Evolutionary conservation across 2,329 filamentous ascomycete genomes (phyloP).

Genomic region (Fusarium musae): DNA sequence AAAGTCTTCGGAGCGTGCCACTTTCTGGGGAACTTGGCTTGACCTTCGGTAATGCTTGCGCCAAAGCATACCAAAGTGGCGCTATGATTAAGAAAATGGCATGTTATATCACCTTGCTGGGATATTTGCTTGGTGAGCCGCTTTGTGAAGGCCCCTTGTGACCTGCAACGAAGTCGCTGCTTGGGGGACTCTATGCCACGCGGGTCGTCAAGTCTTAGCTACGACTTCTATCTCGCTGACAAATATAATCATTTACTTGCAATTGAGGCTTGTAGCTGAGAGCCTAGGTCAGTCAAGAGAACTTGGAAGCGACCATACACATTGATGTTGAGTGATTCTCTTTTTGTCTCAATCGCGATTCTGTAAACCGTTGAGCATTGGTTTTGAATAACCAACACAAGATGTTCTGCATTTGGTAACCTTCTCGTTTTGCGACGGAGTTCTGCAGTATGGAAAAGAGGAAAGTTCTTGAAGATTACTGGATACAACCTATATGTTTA

Average conservation of each 20-base stretch:
- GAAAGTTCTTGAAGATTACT: too few species aligned
- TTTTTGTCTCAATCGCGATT: too few species aligned
- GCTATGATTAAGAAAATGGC: rapidly evolving
- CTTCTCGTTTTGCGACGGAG: too few species aligned
- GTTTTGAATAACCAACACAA: rapidly evolving
- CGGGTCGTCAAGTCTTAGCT: too few species aligned
- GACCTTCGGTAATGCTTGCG: rapidly evolving
- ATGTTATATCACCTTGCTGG: rapidly evolving
- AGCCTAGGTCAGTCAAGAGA: too few species aligned
- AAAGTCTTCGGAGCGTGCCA: neutral
- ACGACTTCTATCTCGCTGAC: neutral
- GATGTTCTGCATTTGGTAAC: rapidly evolving
- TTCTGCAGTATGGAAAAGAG: too few species aligned
- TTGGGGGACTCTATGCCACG: rapidly evolving
- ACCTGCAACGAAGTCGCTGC: rapidly evolving
- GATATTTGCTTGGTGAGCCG: rapidly evolving
- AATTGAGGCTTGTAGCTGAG: too few species aligned
- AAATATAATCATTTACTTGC: too few species aligned
- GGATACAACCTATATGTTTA: rapidly evolving
- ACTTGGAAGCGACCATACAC: too few species aligned
- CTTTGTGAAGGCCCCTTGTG: neutral
- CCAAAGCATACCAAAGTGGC: rapidly evolving
- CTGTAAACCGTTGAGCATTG: too few species aligned
- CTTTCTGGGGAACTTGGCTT: neutral
- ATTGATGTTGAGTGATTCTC: too few species aligned